phyloP scores from a whole-genome alignment of 2,329 filamentous ascomycete genomes.

The Escovopsis sp. region DNA sequence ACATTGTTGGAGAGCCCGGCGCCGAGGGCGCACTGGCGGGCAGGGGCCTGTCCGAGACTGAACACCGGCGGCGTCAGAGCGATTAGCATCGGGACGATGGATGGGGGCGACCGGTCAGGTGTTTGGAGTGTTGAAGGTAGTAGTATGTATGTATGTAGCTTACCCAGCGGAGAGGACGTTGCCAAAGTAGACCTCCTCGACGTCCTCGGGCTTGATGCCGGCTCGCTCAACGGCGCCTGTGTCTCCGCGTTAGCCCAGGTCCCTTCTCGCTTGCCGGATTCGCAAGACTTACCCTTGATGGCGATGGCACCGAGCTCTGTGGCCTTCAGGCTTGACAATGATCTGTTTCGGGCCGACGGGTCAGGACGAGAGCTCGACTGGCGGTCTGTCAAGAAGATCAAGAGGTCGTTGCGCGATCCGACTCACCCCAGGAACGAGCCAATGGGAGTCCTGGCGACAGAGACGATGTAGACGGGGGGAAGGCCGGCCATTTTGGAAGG shows the following conservation, averaged over 20 bases:
- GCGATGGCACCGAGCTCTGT: conserved; percentile 78
- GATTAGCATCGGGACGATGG: not conserved
- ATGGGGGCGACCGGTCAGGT: not conserved
- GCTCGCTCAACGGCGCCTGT: conserved; percentile 69
- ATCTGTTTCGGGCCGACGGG: conserved; percentile 35
- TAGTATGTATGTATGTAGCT: conserved; percentile 12
- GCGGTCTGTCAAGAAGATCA: not conserved
- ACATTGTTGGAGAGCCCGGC: conserved; percentile 71
- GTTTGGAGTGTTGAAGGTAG: too few relatives aligned
- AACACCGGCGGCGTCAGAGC: too few relatives aligned
- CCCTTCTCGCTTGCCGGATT: not conserved
- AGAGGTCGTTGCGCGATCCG: not conserved
- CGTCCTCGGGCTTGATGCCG: conserved; percentile 74
- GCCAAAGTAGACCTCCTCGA: conserved; percentile 95
- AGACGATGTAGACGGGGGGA: conserved; percentile 90
- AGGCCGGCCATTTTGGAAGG: conserved; percentile 54
- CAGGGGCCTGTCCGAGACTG: conserved; percentile 90
- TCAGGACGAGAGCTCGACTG: too few relatives aligned
- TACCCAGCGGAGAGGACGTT: conserved; percentile 97
- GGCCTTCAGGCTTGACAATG: conserved; percentile 74
- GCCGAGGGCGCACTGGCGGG: conserved; percentile 81
- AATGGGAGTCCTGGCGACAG: conserved; percentile 75
- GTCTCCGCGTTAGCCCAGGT: not conserved
- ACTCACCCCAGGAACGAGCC: conserved; percentile 84
- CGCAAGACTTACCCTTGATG: conserved; percentile 59